Conservation (phyloP, 768 basidiomycete species). For the Tylopilus sp. region DNA sequence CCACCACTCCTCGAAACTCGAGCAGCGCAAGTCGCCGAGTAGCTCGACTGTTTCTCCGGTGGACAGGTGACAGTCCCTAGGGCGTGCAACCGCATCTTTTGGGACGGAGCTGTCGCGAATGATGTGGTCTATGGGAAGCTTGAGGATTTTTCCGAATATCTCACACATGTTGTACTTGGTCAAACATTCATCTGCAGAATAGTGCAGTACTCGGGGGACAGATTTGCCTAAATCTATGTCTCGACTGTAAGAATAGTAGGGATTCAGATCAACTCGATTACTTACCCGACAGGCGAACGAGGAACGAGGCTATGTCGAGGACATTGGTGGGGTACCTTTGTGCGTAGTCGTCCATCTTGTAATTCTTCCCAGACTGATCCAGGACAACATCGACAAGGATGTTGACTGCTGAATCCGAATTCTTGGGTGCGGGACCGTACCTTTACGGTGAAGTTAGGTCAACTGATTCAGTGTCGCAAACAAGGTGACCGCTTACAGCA, state of each 20-base stretch:
- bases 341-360: slow-evolving; percentile 96
- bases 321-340: slow-evolving; percentile 92
- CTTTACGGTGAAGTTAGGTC: slow-evolving; percentile 38
- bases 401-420: slow-evolving; percentile 88
- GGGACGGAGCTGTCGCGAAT: slow-evolving; percentile 68
- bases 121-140: slow-evolving; percentile 71
- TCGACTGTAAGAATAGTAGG: not conserved
- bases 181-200: slow-evolving; percentile 74
- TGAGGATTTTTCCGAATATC: slow-evolving; percentile 67
- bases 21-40: slow-evolving; percentile 55
- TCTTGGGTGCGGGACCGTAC: slow-evolving; percentile 82
- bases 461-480: not conserved
- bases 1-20: slow-evolving; percentile 89
- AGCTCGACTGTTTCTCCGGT: slow-evolving; percentile 72
- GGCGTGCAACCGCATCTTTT: slow-evolving; percentile 66
- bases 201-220: slow-evolving; percentile 68
- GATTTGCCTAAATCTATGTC: slow-evolving; percentile 35
- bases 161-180: slow-evolving; percentile 95
- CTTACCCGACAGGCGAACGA: slow-evolving; percentile 72
- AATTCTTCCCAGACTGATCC: slow-evolving; percentile 82
- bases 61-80: slow-evolving; percentile 76
- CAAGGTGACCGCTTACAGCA: slow-evolving; percentile 55
- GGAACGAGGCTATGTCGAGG: slow-evolving; percentile 79
- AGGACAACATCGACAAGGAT: slow-evolving; percentile 81
- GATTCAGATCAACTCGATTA: not conserved